Percentiles rank a stretch among this genome's conserved stretches.
Evolutionary conservation across 495 filamentous ascomycete species (phyloP).

Genomic region (Pseudomonodictys pantanalensis): DNA sequence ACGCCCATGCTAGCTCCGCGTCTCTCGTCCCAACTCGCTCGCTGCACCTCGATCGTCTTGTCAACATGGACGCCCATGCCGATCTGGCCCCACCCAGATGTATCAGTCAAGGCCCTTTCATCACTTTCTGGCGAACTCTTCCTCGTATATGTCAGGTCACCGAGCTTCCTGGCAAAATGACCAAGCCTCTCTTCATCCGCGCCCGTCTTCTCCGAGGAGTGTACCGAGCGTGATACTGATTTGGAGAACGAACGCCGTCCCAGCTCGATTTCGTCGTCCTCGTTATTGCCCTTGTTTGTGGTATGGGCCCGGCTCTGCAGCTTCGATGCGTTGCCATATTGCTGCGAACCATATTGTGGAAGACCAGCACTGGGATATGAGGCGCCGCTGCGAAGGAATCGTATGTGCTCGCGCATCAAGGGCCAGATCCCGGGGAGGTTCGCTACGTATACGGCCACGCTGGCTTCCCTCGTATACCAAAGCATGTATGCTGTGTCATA

Average conservation of each 20-base stretch:
- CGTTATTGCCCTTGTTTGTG: background rate
- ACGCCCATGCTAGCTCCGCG: constrained; percentile 7
- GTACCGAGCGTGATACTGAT: background rate
- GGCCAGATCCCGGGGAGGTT: constrained; percentile 35
- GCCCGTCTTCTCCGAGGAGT: background rate
- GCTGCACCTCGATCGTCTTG: constrained; percentile 17
- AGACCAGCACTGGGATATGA: constrained; percentile 1
- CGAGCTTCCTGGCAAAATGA: constrained; percentile 1
- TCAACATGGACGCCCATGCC: constrained; percentile 15
- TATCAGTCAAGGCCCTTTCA: constrained; percentile 3
- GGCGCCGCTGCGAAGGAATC: constrained; percentile 15
- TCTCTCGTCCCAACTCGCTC: background rate
- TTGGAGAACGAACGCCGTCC: constrained; percentile 1
- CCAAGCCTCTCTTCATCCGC: constrained; percentile 2
- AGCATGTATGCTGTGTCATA: constrained; percentile 33
- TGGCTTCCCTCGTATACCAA: constrained; percentile 34
- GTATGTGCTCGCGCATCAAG: constrained; percentile 22
- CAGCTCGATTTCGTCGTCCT: background rate
- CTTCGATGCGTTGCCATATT: constrained; percentile 15
- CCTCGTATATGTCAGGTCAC: background rate
- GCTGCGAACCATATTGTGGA: background rate
- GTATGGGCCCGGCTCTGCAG: background rate
- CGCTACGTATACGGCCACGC: constrained; percentile 32
- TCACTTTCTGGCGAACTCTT: constrained; percentile 7
- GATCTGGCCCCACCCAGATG: background rate